Percentiles rank a stretch among this genome's conserved stretches.
Conservation (phyloP, 805 yeast genomes). For the Huiozyma sinensis region DNA sequence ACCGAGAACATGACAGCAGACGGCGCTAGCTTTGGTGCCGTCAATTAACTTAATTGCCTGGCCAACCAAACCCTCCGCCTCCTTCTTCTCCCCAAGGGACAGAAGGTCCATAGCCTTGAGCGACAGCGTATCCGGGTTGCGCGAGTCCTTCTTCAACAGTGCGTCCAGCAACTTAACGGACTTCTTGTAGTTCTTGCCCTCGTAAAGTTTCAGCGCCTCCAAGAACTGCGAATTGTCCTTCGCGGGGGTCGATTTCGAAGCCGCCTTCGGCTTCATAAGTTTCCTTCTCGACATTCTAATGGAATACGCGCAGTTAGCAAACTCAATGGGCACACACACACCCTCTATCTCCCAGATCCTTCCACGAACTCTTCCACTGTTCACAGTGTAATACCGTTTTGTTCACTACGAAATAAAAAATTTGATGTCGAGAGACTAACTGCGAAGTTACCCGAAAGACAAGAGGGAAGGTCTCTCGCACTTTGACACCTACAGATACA, state of each 20-base stretch:
- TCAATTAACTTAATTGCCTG: conserved; percentile 53
- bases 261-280: conserved; percentile 11
- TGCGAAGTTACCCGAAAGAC: neutral
- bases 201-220: conserved; percentile 75
- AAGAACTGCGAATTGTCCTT: conserved; percentile 72
- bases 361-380: too few species aligned
- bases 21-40: conserved; percentile 38
- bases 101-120: conserved; percentile 68
- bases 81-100: conserved; percentile 47
- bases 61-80: conserved; percentile 50
- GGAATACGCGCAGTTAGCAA: neutral
- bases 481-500: neutral
- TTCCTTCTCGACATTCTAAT: conserved; percentile 16
- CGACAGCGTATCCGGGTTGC: conserved; percentile 72
- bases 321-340: too few species aligned
- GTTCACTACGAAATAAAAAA: neutral
- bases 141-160: conserved; percentile 62
- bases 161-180: conserved; percentile 67
- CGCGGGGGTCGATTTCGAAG: conserved; percentile 6
- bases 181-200: conserved; percentile 77
- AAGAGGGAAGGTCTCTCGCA: too few species aligned
- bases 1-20: conserved; percentile 79
- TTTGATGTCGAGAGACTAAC: neutral
- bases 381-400: neutral
- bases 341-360: too few species aligned